A percentile compares a stretch with the other conserved stretches of the same genome.
These are phyloP conservation scores for Ogataea zsoltii DNA, from an alignment of 805 yeast species.

Conservation along the genomic window DNA sequence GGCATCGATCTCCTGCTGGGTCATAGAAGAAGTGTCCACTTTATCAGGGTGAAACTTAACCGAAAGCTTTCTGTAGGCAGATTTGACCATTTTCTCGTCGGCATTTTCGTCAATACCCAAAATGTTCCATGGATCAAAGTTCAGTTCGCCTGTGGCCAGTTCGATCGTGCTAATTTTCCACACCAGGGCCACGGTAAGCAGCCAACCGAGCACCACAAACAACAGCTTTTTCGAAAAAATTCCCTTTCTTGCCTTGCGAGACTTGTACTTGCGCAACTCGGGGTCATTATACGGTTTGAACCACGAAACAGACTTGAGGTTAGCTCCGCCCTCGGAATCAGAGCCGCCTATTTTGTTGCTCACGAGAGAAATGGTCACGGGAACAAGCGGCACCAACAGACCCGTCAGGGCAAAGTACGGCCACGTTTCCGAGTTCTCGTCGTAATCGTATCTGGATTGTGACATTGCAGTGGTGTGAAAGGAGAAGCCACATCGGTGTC, in stretches of 20 bases:
- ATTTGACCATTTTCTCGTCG: constrained; percentile 71
- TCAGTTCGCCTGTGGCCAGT: constrained; percentile 40
- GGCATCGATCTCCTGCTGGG: constrained; percentile 53
- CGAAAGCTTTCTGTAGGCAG: constrained; percentile 83
- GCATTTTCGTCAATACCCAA: constrained; percentile 72
- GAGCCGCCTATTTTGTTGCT: constrained; percentile 1
- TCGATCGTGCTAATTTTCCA: constrained; percentile 46
- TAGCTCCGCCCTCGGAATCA: constrained; percentile 8
- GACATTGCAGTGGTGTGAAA: constrained; percentile 36
- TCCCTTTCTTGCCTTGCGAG: constrained; percentile 26
- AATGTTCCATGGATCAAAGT: constrained; percentile 89
- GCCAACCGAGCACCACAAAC: constrained; percentile 60
- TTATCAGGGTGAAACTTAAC: constrained; percentile 94
- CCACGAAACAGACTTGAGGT: constrained; percentile 27
- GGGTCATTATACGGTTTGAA: constrained; percentile 38
- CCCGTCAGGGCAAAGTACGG: constrained; percentile 84
- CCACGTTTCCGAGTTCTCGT: constrained; percentile 90
- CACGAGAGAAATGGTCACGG: constrained; percentile 39
- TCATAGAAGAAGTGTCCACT: constrained; percentile 58
- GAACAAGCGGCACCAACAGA: constrained; percentile 65
- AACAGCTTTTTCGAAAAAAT: constrained; percentile 36
- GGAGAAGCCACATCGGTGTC: too few relatives aligned
- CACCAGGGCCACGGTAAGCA: constrained; percentile 44
- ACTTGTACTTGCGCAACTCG: constrained; percentile 32
- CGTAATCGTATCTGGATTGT: constrained; percentile 69